Evolutionary conservation across 805 yeast genomes (phyloP).

Genomic region (Saccharomyces jurei): DNA sequence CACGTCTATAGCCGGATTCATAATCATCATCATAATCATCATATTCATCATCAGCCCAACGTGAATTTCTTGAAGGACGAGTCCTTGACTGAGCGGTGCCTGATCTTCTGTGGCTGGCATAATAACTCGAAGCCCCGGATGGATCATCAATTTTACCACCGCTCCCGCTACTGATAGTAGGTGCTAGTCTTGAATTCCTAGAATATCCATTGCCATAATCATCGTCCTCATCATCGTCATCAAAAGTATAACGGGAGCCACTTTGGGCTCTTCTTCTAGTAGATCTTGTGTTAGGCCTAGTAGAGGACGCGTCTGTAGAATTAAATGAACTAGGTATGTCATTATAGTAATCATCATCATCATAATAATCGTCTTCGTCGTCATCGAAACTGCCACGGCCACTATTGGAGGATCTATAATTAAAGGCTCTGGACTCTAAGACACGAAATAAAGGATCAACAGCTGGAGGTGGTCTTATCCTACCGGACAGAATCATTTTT

Average conservation of each 20-base stretch:
- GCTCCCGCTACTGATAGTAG: conserved; percentile 4
- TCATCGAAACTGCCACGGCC: conserved; percentile 54
- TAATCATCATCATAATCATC: conserved; percentile 33
- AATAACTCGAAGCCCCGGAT: conserved; percentile 37
- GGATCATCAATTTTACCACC: conserved; percentile 27
- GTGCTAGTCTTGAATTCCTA: conserved; percentile 1
- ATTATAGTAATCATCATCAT: conserved; percentile 55
- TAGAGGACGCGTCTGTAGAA: conserved; percentile 28
- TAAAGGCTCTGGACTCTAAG: conserved; percentile 77
- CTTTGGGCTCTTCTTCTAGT: conserved; percentile 20
- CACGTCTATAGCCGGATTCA: conserved; percentile 27
- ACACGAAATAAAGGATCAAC: conserved; percentile 82
- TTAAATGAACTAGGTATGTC: conserved; percentile 42
- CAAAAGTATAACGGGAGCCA: conserved; percentile 15
- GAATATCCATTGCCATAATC: conserved; percentile 16
- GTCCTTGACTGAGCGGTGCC: conserved; percentile 7
- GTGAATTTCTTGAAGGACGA: conserved; percentile 26
- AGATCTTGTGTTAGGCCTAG: conserved; percentile 22
- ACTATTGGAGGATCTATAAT: conserved; percentile 38
- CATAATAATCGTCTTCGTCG: conserved; percentile 55
- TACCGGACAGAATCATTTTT: conserved; percentile 73
- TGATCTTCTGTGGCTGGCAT: conserved; percentile 24
- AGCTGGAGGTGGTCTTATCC: conserved; percentile 87
- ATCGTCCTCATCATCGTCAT: conserved; percentile 20
- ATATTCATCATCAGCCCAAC: conserved; percentile 86